These are phyloP conservation scores for Lachnellula occidentalis DNA, from an alignment of 2,329 filamentous ascomycete species.

Conservation along the genomic window DNA sequence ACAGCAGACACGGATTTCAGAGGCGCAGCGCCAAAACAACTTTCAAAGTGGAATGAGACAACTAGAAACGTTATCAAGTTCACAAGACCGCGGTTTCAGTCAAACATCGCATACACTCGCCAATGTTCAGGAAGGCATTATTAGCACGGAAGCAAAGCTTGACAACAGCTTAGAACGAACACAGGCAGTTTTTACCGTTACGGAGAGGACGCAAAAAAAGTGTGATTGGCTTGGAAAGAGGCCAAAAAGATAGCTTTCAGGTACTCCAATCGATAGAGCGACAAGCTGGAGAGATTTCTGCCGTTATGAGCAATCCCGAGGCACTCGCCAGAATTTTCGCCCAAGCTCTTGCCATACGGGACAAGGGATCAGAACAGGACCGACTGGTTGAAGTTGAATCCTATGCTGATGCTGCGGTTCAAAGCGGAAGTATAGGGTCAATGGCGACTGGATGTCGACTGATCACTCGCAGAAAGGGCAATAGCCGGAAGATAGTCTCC, in stretches of 20 bases:
- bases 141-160: not conserved
- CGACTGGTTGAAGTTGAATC: not conserved
- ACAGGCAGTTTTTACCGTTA: not conserved
- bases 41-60: not conserved
- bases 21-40: not conserved
- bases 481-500: not conserved
- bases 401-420: not conserved
- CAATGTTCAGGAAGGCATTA: not conserved
- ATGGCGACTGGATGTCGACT: too few relatives aligned
- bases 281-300: not conserved
- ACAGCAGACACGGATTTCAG: not conserved
- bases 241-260: not conserved
- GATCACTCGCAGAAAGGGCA: too few relatives aligned
- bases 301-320: not conserved
- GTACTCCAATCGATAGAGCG: not conserved
- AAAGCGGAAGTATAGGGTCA: too few relatives aligned
- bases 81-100: not conserved
- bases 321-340: not conserved
- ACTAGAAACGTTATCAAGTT: not conserved
- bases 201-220: not conserved
- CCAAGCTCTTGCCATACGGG: not conserved
- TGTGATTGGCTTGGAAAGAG: not conserved
- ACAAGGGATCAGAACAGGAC: not conserved
- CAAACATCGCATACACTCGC: not conserved
- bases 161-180: not conserved